Conservation (phyloP, 2,329 filamentous ascomycete genomes). For the Onygenales sp. region DNA sequence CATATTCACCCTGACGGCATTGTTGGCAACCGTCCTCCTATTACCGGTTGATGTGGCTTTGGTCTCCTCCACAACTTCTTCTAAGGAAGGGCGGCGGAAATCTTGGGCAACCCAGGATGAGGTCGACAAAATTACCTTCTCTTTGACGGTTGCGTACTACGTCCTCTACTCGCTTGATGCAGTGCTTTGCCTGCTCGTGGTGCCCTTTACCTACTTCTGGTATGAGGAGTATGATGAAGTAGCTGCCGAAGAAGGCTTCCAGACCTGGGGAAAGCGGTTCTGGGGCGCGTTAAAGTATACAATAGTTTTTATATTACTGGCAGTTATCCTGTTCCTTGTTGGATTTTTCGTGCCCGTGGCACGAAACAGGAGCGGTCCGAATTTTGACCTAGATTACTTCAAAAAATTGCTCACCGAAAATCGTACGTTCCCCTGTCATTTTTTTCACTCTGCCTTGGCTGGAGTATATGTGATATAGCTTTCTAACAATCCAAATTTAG, state of each 20-base stretch:
- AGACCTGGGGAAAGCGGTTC: constrained; percentile 61
- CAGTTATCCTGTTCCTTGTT: constrained; percentile 75
- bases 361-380: constrained; percentile 53
- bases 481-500: constrained; percentile 26
- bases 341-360: constrained; percentile 89
- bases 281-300: constrained; percentile 89
- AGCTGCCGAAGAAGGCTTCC: constrained; percentile 67
- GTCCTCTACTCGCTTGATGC: constrained; percentile 85
- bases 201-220: constrained; percentile 97
- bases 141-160: constrained; percentile 86
- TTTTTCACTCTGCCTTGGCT: not conserved
- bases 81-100: constrained; percentile 72
- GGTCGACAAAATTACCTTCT: constrained; percentile 67
- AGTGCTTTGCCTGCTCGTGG: constrained; percentile 74
- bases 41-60: constrained; percentile 93
- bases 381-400: constrained; percentile 85
- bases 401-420: constrained; percentile 74
- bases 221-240: constrained; percentile 96
- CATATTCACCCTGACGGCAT: constrained; percentile 74
- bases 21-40: constrained; percentile 85
- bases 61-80: constrained; percentile 75
- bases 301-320: constrained; percentile 65
- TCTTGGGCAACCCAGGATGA: constrained; percentile 84
- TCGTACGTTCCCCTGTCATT: constrained; percentile 39
- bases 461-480: not conserved